A percentile compares a stretch with the other conserved stretches of the same genome.
Conservation (phyloP, 805 yeast genomes). For the Candida chauliodis region DNA sequence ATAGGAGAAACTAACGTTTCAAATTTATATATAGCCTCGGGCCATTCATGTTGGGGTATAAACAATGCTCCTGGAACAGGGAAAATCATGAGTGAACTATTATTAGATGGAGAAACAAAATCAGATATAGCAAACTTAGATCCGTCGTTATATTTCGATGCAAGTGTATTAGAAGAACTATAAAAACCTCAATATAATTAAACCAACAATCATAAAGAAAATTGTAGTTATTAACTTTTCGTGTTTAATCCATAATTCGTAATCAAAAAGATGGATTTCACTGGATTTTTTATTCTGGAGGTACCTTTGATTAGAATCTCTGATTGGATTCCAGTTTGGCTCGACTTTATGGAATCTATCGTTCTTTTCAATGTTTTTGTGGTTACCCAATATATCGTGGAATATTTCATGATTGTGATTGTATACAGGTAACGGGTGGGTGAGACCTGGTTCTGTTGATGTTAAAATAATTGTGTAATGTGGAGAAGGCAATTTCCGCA, state of each 20-base stretch:
- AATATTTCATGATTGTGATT: slow-evolving; percentile 42
- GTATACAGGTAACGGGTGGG: slow-evolving; percentile 30
- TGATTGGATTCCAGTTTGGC: slow-evolving; percentile 24
- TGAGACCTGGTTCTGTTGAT: slow-evolving; percentile 16
- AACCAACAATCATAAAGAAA: slow-evolving; percentile 19
- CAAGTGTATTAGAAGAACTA: slow-evolving; percentile 35
- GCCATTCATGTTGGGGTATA: slow-evolving; percentile 99
- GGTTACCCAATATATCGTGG: slow-evolving; percentile 52
- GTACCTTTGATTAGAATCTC: slow-evolving; percentile 29
- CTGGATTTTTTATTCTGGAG: slow-evolving; percentile 26
- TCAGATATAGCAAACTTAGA: slow-evolving; percentile 77
- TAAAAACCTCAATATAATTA: slow-evolving; percentile 9
- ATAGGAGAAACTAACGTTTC: slow-evolving; percentile 91
- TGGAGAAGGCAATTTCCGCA: slow-evolving; percentile 76
- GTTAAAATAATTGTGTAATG: slow-evolving; percentile 60
- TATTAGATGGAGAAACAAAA: slow-evolving; percentile 76
- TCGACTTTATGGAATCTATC: slow-evolving; percentile 30
- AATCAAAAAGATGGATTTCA: slow-evolving; percentile 40
- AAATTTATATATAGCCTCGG: slow-evolving; percentile 76
- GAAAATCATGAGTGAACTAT: slow-evolving; percentile 80
- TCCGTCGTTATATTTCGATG: slow-evolving; percentile 85
- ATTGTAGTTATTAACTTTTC: slow-evolving; percentile 44
- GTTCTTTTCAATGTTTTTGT: slow-evolving; percentile 54
- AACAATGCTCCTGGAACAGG: slow-evolving; percentile 98
- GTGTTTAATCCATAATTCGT: slow-evolving; percentile 48